Evolutionary conservation across 495 filamentous ascomycete genomes (phyloP).

Genomic region (Neurospora sp.): DNA sequence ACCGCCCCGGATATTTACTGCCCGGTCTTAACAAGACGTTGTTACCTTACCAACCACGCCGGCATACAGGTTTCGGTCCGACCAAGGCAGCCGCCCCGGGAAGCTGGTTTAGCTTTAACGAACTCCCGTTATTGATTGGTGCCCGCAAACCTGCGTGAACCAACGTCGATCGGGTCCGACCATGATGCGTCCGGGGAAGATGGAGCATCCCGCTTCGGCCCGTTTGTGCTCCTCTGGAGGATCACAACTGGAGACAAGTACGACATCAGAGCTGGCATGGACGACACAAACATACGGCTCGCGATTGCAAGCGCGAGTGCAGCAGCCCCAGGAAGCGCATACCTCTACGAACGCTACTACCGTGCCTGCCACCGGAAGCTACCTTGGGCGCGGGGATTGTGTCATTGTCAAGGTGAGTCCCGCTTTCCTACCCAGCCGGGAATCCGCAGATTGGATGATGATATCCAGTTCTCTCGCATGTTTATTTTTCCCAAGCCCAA

Average conservation of each 20-base stretch:
- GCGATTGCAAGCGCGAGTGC: background rate
- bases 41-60: background rate
- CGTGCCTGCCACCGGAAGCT: background rate
- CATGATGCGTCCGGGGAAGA: background rate
- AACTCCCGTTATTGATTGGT: conserved; percentile 7
- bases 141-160: conserved; percentile 6
- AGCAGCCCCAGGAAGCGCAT: background rate
- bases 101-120: background rate
- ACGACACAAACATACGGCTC: background rate
- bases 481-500: background rate
- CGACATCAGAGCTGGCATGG: background rate
- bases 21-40: background rate
- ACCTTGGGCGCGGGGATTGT: background rate
- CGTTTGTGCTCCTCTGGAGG: background rate
- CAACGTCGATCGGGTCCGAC: background rate
- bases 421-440: background rate
- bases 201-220: background rate
- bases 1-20: background rate
- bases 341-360: background rate
- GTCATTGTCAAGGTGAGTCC: background rate
- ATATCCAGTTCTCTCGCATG: background rate
- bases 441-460: background rate
- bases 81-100: background rate
- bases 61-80: background rate
- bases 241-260: background rate